Evolutionary conservation across 192 early-diverging fungal genomes (phyloP).

Genomic region (Glomus cerebriforme): DNA sequence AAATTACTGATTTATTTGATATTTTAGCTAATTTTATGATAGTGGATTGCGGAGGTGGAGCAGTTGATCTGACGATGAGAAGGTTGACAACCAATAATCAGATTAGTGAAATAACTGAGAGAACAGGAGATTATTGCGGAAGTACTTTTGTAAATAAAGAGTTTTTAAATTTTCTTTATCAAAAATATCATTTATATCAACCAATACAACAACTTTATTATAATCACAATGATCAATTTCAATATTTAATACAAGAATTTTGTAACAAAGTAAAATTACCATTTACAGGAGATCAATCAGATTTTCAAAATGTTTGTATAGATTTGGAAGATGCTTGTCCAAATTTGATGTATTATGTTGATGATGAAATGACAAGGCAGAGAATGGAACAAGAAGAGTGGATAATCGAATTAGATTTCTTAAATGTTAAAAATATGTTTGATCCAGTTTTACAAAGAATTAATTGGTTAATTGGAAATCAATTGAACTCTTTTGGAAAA

Average conservation of each 20-base stretch:
- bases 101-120: constrained; percentile 51
- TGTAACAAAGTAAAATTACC: constrained; percentile 3
- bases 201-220: constrained; percentile 6
- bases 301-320: neutral
- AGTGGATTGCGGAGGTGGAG: constrained; percentile 47
- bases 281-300: constrained; percentile 4
- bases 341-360: neutral
- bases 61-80: constrained; percentile 36
- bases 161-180: neutral
- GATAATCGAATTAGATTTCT: constrained; percentile 1
- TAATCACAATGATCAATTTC: constrained; percentile 19
- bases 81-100: neutral
- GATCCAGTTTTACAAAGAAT: constrained; percentile 48
- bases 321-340: constrained; percentile 22
- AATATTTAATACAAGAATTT: constrained; percentile 15
- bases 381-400: constrained; percentile 9
- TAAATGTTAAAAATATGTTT: constrained; percentile 43
- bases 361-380: neutral
- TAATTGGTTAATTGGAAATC: constrained; percentile 43
- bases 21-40: constrained; percentile 37
- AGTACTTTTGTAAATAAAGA: constrained; percentile 48
- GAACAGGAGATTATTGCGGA: constrained; percentile 49
- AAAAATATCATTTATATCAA: neutral
- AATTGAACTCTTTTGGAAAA: constrained; percentile 40
- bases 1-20: neutral